Percentiles rank a stretch among this genome's conserved stretches.
Evolutionary conservation across 176 grass and related monocot species (phyloP).

Genomic region (Triticum timopheevii): DNA sequence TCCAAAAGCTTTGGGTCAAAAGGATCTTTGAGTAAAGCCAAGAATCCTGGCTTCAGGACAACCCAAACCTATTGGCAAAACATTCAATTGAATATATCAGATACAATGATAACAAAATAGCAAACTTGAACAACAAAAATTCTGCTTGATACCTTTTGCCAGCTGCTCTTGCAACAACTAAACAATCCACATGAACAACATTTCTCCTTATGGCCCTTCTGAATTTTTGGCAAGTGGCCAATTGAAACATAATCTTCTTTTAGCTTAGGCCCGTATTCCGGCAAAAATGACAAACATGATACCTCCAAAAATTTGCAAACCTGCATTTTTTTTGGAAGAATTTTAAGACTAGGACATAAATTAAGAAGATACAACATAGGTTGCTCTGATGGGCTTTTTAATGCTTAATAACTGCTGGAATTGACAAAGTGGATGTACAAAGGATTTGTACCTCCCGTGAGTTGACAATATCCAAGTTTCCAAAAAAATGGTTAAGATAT

Average conservation of each 20-base stretch:
- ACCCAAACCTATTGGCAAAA: conserved; percentile 73
- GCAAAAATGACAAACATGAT: conserved; percentile 89
- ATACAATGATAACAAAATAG: conserved; percentile 32
- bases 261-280: conserved; percentile 91
- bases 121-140: conserved; percentile 11
- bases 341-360: conserved; percentile 1
- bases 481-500: conserved; percentile 96
- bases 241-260: conserved; percentile 97
- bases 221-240: conserved; percentile 92
- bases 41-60: conserved; percentile 94
- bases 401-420: conserved; percentile 18
- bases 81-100: conserved; percentile 30
- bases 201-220: conserved; percentile 51
- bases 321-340: conserved; percentile 42
- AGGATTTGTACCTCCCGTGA: conserved; percentile 73
- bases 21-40: conserved; percentile 93
- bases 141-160: conserved; percentile 77
- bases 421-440: neutral
- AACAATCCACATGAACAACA: conserved; percentile 76
- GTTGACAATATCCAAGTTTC: conserved; percentile 96
- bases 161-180: conserved; percentile 84
- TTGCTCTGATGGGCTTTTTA: neutral
- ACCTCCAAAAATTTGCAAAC: conserved; percentile 99
- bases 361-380: conserved; percentile 20
- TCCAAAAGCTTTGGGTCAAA: conserved; percentile 93